Evolutionary conservation across 2,329 filamentous ascomycete genomes (phyloP), one percentile per base, ranked within the genome.

Genomic region (Calonectria fujianensis): DNA sequence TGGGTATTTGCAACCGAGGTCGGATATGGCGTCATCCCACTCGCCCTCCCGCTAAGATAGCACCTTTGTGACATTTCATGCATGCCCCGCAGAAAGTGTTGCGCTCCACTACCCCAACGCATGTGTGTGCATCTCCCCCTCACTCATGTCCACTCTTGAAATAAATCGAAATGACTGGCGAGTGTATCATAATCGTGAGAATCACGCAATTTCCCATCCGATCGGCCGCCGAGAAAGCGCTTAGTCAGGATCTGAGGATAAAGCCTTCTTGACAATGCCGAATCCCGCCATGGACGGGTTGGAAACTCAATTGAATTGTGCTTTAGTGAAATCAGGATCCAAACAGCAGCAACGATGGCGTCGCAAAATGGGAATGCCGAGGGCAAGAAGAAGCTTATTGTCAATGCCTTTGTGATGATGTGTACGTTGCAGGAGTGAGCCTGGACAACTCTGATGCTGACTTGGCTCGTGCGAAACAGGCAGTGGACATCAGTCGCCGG

Each of bases 401-500:
- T 87, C 76, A 87, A 87, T 77, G 86, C 86, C 1, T 87, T 87
- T 71, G 86, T 87, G 11, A 84, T 85, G 78, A 85, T 83, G 79
- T 85, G 84, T 85, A 77, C 20, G 82, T 74, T 14, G 11, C 29
- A 18, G 3, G 27, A 31, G 20, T 41, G 32, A 64, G 11, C 67
- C 52, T 31, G n/a, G 35, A 29, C 16, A 45, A 29, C 37, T 50
- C 20, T 72, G n/a, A 37, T 37, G 71, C 77, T 79, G 48, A 79
- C 45, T 11, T 72, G 35, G 50, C 41, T 70, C 32, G 16, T 63
- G 45, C 51, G 67, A 41, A 68, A 64, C 54, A 85, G 83, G 82
- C 75, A 85, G 84, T 64, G 87, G 87, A 4, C 88, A 89, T 70
- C 87, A 89, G 76, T 88, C 87, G 1, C 87, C 87, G 7, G 85